Conservation (phyloP, 257 asterid genomes). For the Solanum microdontum region DNA sequence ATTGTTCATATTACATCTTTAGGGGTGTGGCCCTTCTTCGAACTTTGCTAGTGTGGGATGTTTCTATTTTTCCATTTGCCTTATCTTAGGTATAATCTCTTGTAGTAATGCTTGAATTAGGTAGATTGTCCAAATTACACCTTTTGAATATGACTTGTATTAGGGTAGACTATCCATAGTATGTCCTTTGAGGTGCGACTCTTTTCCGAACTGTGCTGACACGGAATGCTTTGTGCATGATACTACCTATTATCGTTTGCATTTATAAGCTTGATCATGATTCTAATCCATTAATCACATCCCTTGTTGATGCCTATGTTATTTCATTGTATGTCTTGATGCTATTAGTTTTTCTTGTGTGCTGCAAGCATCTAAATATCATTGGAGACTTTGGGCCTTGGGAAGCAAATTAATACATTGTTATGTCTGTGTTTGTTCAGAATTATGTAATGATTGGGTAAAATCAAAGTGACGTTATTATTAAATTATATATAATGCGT, state of each 20-base stretch:
- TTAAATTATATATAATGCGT: background rate
- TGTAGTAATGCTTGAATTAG: too few relatives aligned
- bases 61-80: too few relatives aligned
- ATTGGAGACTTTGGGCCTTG: constrained; percentile 36
- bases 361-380: constrained; percentile 75
- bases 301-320: constrained; percentile 58
- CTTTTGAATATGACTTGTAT: background rate
- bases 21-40: too few relatives aligned
- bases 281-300: constrained; percentile 35
- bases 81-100: too few relatives aligned
- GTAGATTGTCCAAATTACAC: too few relatives aligned
- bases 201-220: too few relatives aligned
- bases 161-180: background rate
- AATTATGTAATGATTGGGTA: background rate
- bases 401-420: constrained; percentile 41
- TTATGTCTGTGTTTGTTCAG: constrained; percentile 41
- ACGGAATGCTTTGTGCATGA: background rate
- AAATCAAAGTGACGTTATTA: background rate
- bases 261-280: constrained; percentile 12
- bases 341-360: constrained; percentile 71
- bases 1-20: too few relatives aligned
- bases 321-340: constrained; percentile 7
- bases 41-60: too few relatives aligned
- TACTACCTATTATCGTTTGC: background rate
- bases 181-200: background rate